These are phyloP conservation scores for Chenopodium formosanum DNA, from an alignment of 148 eudicot genomes.

Conservation along the genomic window DNA sequence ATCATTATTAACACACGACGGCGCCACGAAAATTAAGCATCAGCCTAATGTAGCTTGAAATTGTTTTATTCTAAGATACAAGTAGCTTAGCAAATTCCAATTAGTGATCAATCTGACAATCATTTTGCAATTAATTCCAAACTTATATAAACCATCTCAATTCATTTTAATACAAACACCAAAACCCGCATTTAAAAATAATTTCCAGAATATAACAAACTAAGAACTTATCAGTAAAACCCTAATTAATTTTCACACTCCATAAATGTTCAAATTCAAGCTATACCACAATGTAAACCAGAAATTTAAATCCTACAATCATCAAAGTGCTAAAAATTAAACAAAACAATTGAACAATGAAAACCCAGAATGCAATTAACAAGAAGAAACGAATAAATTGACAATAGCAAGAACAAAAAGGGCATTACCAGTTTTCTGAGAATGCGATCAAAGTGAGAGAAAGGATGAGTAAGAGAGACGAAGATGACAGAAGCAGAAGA, in stretches of 20 bases:
- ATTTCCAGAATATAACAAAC: neutral
- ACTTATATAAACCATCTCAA: neutral
- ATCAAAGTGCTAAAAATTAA: too few species aligned
- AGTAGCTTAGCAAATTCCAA: too few species aligned
- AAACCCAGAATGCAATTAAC: neutral
- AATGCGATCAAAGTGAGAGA: constrained; percentile 87
- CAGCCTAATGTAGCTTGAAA: neutral
- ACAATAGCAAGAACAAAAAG: neutral
- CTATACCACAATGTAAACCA: neutral
- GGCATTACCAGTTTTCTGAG: constrained; percentile 73
- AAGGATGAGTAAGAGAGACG: constrained; percentile 73
- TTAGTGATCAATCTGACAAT: too few species aligned
- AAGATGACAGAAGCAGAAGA: constrained; percentile 47
- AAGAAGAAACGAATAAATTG: neutral
- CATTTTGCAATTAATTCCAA: neutral
- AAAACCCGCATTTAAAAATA: neutral
- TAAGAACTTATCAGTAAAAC: neutral
- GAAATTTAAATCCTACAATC: neutral
- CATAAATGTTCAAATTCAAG: neutral
- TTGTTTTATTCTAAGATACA: neutral
- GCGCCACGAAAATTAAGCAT: neutral
- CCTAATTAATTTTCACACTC: neutral
- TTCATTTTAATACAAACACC: neutral
- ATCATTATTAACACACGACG: neutral
- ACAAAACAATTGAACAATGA: too few species aligned